A percentile compares a stretch with the other conserved stretches of the same genome.
phyloP scores from a whole-genome alignment of 2,329 filamentous ascomycete genomes.

The Trichoderma oligosporum region DNA sequence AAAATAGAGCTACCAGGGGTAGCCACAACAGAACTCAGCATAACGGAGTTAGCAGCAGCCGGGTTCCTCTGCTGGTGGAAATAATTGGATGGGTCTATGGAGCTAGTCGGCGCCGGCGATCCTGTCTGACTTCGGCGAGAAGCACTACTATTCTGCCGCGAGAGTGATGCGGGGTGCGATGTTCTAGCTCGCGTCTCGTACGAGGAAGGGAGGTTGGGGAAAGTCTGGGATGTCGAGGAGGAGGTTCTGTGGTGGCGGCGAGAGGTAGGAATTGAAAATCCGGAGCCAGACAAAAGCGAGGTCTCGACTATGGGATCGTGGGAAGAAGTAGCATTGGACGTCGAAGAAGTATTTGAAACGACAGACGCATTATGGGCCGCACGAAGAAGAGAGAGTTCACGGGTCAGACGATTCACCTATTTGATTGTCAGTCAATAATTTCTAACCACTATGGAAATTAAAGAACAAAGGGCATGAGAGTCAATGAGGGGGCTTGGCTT shows the following conservation, averaged over 20 bases:
- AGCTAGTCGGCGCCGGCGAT: slow-evolving; percentile 45
- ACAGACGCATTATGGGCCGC: slow-evolving; percentile 64
- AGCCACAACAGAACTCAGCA: slow-evolving; percentile 38
- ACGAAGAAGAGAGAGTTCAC: slow-evolving; percentile 82
- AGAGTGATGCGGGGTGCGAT: slow-evolving; percentile 43
- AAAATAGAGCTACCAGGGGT: slow-evolving; percentile 38
- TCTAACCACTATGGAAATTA: no score
- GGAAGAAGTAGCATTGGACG: slow-evolving; percentile 51
- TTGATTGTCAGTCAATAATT: slow-evolving; percentile 3
- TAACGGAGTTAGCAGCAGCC: slow-evolving; percentile 31
- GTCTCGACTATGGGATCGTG: slow-evolving; percentile 47
- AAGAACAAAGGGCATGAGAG: neutral
- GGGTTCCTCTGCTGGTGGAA: slow-evolving; percentile 47
- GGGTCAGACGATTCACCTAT: slow-evolving; percentile 86
- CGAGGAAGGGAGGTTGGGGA: slow-evolving; percentile 37
- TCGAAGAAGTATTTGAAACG: slow-evolving; percentile 62
- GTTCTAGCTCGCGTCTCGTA: slow-evolving; percentile 43
- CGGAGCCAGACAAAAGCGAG: slow-evolving; percentile 54
- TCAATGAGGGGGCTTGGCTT: slow-evolving; percentile 22
- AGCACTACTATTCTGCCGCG: slow-evolving; percentile 53
- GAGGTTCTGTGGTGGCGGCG: slow-evolving; percentile 56
- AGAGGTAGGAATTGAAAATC: slow-evolving; percentile 54
- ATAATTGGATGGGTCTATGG: slow-evolving; percentile 44
- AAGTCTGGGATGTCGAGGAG: slow-evolving; percentile 54
- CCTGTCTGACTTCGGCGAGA: slow-evolving; percentile 51